These are phyloP conservation scores for Kwoniella shivajii DNA, from an alignment of 1,284 basidiomycete genomes.

Conservation along the genomic window DNA sequence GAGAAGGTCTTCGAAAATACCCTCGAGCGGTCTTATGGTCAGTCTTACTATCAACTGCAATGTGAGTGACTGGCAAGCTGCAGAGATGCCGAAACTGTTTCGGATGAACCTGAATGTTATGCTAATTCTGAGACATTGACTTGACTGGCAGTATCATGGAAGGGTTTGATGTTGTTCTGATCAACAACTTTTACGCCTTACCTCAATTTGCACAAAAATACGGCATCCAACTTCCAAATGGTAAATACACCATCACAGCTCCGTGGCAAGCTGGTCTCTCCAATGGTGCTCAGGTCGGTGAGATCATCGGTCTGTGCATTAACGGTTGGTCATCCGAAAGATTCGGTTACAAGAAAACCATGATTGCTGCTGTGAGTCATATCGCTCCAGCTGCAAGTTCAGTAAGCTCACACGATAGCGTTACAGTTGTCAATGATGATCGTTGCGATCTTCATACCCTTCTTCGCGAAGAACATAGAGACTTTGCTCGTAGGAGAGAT, in stretches of 20 bases:
- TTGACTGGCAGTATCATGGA: constrained; percentile 54
- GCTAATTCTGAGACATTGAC: no score
- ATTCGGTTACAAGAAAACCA: constrained; percentile 51
- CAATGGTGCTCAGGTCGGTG: constrained; percentile 35
- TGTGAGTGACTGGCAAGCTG: no score
- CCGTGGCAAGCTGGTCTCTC: constrained; percentile 52
- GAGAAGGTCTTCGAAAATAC: constrained; percentile 40
- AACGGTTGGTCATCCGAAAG: constrained; percentile 48
- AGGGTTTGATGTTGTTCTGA: constrained; percentile 22
- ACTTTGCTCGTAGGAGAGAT: constrained; percentile 52
- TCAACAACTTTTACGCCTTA: constrained; percentile 37
- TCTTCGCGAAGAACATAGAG: constrained; percentile 47
- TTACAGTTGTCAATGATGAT: constrained; percentile 12
- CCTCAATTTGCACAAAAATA: constrained; percentile 47
- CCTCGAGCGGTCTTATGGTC: constrained; percentile 53
- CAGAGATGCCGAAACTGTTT: no score
- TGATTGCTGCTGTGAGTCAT: constrained; percentile 26
- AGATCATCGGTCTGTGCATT: constrained; percentile 47
- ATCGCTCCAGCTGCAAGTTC: not conserved
- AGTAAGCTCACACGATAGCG: not conserved
- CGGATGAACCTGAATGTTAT: no score
- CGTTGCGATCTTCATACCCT: constrained; percentile 51
- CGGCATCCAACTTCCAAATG: constrained; percentile 37
- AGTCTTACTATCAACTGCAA: constrained; percentile 37
- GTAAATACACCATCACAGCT: constrained; percentile 52